A percentile compares a stretch with the other conserved stretches of the same genome.
phyloP scores from a whole-genome alignment of 441 rosid genomes.

The Gossypium lobatum region DNA sequence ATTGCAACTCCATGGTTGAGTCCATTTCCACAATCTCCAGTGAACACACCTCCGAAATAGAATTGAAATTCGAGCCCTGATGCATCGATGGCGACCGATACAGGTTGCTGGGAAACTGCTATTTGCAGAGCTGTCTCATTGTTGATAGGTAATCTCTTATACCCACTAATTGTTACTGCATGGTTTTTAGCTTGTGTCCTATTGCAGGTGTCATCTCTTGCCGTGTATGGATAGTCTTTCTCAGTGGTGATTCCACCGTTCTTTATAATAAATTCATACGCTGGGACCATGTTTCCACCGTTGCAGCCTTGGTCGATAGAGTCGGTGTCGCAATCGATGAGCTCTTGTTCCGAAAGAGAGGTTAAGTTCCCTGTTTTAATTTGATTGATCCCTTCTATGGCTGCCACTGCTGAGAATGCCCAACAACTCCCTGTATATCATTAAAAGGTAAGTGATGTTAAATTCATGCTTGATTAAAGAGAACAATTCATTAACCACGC shows the following conservation, averaged over 20 bases:
- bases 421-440: constrained; percentile 67
- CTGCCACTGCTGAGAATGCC: constrained; percentile 86
- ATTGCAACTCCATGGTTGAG: constrained; percentile 70
- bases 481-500: neutral
- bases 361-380: constrained; percentile 54
- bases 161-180: constrained; percentile 40
- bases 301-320: constrained; percentile 46
- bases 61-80: constrained; percentile 50
- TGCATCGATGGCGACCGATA: constrained; percentile 74
- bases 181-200: constrained; percentile 22
- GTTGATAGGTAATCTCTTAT: constrained; percentile 27
- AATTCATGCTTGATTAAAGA: neutral
- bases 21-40: constrained; percentile 40
- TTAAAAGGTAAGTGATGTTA: constrained; percentile 1
- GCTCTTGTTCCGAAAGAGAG: constrained; percentile 73
- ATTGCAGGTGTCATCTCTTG: constrained; percentile 37
- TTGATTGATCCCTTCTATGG: constrained; percentile 68
- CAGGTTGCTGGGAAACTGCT: constrained; percentile 58
- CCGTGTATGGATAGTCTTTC: constrained; percentile 51
- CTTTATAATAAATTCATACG: constrained; percentile 39
- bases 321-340: constrained; percentile 58
- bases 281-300: constrained; percentile 69
- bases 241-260: constrained; percentile 54
- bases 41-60: constrained; percentile 52
- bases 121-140: constrained; percentile 39